Base-by-base conservation (phyloP, 257 asterid genomes). In the Salvia rosmarinus region DNA sequence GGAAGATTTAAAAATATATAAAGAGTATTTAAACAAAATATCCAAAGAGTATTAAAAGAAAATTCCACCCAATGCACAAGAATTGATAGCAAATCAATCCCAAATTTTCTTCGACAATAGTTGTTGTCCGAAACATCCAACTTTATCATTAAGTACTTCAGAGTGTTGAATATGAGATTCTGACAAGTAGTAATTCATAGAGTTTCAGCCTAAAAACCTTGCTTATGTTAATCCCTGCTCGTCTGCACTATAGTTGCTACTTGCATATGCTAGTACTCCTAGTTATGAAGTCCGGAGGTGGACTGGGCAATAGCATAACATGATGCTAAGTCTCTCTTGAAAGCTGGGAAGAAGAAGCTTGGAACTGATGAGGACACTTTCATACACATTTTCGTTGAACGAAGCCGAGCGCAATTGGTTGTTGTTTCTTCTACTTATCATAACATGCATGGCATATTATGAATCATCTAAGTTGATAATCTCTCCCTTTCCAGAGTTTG, bases 311-410 rank as follows among this genome's bases (percentile, higher is more conserved):
- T 74, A 78, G 91, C 54, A 2, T 96, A 95, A 30, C 79, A 80
- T 66, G 99, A 95, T 85, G 97, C 99, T 75, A 90, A 85, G 81
- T 61, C 88, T 61, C 96, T 95, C 59, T 95, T 35, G 52, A 91
- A 88, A 79, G 98, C 99, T 19, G 99, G 99, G 49, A 98, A 89
- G 73, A 95, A 77, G 82, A 89, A 68, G 84, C 46, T 92, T 30
- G 98, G 99, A 75, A 95, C 98, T 28, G 99, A 95, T 59, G 99
- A 95, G 81, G 82, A 77, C 70, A 81, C 85, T 37, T 95, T 91
- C 72, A 84, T 91, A 55, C 82, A 74, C 74, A 81, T 95, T 21
- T 91, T 95, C 70, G 72, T 84, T 67, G 92, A 83, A 77, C 83
- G 89, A 75, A 89, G 96, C 83, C 77, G 85, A 60, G 85, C 95